Conservation (phyloP, 176 grass and related monocot genomes). For the Eragrostis nindensis region DNA sequence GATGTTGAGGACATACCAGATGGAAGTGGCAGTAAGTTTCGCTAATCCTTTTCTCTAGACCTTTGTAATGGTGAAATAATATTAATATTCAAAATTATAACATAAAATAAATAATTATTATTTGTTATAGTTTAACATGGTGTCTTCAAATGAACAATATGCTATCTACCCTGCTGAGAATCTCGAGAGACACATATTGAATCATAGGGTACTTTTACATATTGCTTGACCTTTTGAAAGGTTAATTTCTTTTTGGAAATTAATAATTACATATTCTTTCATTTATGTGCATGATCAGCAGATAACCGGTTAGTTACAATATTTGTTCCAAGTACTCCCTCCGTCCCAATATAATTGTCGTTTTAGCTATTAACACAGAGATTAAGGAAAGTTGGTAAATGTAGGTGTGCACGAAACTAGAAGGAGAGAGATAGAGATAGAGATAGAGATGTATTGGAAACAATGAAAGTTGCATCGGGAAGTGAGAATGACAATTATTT, state of each 20-base stretch:
- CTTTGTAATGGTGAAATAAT: not conserved
- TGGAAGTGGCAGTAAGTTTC: constrained; percentile 87
- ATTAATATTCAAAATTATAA: not conserved
- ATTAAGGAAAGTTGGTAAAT: too few species aligned
- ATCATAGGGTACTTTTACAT: not conserved
- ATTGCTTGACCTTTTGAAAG: not conserved
- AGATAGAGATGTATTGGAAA: too few species aligned
- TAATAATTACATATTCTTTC: not conserved
- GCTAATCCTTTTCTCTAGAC: not conserved
- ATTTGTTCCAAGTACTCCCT: too few species aligned
- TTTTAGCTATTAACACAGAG: too few species aligned
- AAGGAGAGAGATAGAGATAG: too few species aligned
- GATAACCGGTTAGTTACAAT: too few species aligned
- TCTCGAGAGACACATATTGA: not conserved
- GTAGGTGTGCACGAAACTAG: too few species aligned
- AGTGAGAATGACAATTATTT: too few species aligned
- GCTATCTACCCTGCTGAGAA: not conserved
- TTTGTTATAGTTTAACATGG: not conserved
- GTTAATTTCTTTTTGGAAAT: not conserved
- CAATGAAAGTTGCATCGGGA: too few species aligned
- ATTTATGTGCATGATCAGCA: not conserved
- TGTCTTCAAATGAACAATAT: constrained; percentile 12
- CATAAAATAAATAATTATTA: not conserved
- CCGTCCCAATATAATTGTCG: too few species aligned
- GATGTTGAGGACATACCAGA: constrained; percentile 61